Conservation (phyloP, 2,329 filamentous ascomycete genomes). For the Helotiales sp. region DNA sequence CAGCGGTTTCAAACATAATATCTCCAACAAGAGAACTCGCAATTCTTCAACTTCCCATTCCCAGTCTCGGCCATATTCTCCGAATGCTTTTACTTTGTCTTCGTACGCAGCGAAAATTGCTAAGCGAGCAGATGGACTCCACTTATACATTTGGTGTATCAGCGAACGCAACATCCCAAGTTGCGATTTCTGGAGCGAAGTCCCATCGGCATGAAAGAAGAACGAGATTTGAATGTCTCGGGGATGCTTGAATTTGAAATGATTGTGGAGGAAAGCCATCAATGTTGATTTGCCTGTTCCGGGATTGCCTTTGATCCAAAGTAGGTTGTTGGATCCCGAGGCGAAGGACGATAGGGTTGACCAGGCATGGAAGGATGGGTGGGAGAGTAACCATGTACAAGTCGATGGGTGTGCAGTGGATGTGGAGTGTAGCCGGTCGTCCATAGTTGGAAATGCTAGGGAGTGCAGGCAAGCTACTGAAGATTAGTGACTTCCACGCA, state of each 20-base stretch:
- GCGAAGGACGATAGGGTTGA: neutral
- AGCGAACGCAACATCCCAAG: constrained; percentile 46
- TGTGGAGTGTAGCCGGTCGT: neutral
- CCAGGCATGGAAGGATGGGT: constrained; percentile 40
- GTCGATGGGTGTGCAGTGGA: constrained; percentile 36
- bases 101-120: neutral
- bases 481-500: neutral
- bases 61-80: constrained; percentile 13
- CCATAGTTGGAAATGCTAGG: constrained; percentile 17
- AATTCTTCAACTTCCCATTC: constrained; percentile 27
- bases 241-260: constrained; percentile 20
- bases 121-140: neutral
- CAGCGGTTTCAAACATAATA: neutral
- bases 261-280: constrained; percentile 44
- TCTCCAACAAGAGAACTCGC: neutral
- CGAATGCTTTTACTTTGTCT: constrained; percentile 7
- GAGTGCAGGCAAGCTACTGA: constrained; percentile 21
- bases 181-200: constrained; percentile 41
- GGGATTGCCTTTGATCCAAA: constrained; percentile 50
- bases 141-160: constrained; percentile 38
- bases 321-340: constrained; percentile 28
- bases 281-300: constrained; percentile 50
- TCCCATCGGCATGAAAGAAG: constrained; percentile 47
- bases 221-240: constrained; percentile 42
- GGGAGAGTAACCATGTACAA: constrained; percentile 44